These are phyloP conservation scores for Coemansia aciculifera DNA, from an alignment of 192 early-diverging fungal species.

Conservation along the genomic window DNA sequence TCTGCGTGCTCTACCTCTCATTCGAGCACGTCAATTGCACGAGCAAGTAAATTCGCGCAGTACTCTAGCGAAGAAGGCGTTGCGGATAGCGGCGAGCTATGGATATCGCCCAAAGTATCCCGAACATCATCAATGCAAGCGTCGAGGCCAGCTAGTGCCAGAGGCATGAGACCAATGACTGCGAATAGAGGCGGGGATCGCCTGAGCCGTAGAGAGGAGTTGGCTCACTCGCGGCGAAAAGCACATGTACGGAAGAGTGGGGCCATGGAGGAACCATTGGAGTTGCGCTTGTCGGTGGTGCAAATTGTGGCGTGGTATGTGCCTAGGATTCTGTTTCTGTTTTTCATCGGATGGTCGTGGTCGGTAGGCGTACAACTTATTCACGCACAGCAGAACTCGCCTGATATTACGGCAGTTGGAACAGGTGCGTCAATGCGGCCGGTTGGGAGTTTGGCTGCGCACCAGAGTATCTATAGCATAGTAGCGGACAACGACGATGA, in stretches of 20 bases:
- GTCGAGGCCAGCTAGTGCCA: not conserved
- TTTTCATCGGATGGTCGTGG: constrained; percentile 48
- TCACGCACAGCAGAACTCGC: constrained; percentile 41
- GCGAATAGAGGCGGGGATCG: constrained; percentile 3
- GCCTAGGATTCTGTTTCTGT: constrained; percentile 40
- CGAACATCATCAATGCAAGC: constrained; percentile 16
- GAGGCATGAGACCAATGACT: constrained; percentile 1
- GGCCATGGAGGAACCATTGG: not conserved
- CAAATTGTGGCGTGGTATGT: constrained; percentile 44
- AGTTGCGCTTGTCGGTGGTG: constrained; percentile 21
- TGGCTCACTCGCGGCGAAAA: constrained; percentile 18
- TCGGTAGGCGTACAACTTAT: constrained; percentile 47
- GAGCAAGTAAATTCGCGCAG: constrained; percentile 4
- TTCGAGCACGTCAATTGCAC: constrained; percentile 1
- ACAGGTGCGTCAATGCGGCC: not conserved
- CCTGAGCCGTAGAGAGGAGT: not conserved
- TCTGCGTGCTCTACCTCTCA: constrained; percentile 8
- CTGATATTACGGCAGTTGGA: not conserved
- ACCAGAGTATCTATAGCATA: not conserved
- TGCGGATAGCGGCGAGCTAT: constrained; percentile 49
- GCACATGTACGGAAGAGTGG: constrained; percentile 8
- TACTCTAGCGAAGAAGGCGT: constrained; percentile 5
- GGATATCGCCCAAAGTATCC: constrained; percentile 46
- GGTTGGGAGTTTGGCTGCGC: not conserved
- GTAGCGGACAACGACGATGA: constrained; percentile 4